Evolutionary conservation across 352 stramenopile species (phyloP).

Genomic region (Discostella stelligera): DNA sequence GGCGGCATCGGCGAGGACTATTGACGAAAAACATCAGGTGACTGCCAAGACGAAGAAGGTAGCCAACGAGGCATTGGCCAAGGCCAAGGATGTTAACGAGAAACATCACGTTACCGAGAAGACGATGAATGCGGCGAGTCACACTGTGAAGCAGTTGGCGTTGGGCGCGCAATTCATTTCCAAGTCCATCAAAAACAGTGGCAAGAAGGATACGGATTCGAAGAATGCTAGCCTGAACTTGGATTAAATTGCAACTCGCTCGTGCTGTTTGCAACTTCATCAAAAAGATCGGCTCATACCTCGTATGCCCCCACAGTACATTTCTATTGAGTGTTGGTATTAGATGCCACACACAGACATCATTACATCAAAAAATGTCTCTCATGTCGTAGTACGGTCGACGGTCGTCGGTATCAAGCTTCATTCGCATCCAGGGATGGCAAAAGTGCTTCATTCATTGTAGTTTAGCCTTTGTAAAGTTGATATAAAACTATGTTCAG

Average conservation of each 20-base stretch:
- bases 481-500: neutral
- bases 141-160: constrained; percentile 24
- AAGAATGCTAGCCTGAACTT: neutral
- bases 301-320: neutral
- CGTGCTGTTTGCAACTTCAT: neutral
- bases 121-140: constrained; percentile 22
- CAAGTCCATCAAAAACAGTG: neutral
- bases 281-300: neutral
- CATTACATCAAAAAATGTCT: neutral
- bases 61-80: constrained; percentile 30
- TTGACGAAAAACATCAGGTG: constrained; percentile 70
- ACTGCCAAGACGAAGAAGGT: constrained; percentile 49
- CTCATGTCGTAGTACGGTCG: neutral
- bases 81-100: constrained; percentile 57
- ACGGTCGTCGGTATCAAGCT: neutral
- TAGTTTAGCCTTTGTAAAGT: neutral
- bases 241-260: neutral
- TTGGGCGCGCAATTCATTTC: constrained; percentile 24
- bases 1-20: constrained; percentile 36
- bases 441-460: neutral
- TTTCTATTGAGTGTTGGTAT: neutral
- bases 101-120: constrained; percentile 54
- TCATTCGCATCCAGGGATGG: neutral
- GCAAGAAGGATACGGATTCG: neutral
- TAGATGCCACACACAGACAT: neutral